Base-by-base conservation (phyloP, 495 filamentous ascomycete genomes). In the Penicillium manginii region DNA sequence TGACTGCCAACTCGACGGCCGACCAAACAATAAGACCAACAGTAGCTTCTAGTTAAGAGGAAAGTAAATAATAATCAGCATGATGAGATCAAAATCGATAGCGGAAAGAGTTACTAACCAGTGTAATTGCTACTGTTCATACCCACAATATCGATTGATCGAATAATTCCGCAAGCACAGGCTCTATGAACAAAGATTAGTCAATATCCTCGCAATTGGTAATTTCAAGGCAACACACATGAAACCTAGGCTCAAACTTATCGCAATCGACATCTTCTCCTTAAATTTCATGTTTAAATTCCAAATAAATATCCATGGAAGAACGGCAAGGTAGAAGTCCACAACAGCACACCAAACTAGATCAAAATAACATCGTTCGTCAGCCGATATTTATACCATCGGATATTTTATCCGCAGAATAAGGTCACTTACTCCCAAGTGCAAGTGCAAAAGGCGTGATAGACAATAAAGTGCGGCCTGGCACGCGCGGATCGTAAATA, bases 241-340 rank as follows among this genome's bases (percentile, higher is more conserved):
- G 14, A 66, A 66, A 0, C 64, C 60, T n/a, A 66, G 35, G 43
- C 64, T 66, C 33, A 63, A 54, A 33, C 64, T 66, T 40, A 63
- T 58, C 0, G 64, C 64, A 5, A 66, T 66, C 5, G 64, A 55
- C 54, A 66, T 66, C 54, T 66, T 66, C 22, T 66, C 60, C 33
- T 63, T 63, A 42, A 63, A 61, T 14, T 55, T 58, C 64, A 66
- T 66, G 10, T 66, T 66, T 3, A 66, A 50, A 35, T 63, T 60
- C 64, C 64, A 66, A 32, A 67, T 61, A 47, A 66, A 66, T 8
- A 66, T 54, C 64, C 64, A 66, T 3, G 64, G 64, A 26, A 66
- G 60, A 18, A 63, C 31, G 12, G 64, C 60, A 45, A 66, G 63
- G 37, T 66, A 66, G 18, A 66, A 66, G 35, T 66, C 64, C 43